Percentiles rank a stretch among this genome's conserved stretches.
Evolutionary conservation across 1,284 basidiomycete genomes (phyloP).

Genomic region (Ceratobasidium sp.): DNA sequence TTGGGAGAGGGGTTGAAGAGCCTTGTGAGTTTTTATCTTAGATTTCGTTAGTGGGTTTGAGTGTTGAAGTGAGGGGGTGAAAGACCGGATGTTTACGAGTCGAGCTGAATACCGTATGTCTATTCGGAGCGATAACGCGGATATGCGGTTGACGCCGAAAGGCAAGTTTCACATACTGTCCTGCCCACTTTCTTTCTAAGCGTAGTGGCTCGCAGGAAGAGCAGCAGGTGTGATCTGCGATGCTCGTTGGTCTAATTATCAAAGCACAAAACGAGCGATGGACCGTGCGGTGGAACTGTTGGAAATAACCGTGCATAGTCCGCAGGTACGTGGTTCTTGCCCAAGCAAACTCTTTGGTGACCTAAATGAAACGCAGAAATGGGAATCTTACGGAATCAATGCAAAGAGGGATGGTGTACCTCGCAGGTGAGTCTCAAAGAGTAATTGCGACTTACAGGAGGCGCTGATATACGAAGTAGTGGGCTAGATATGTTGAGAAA

Average conservation of each 20-base stretch:
- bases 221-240: constrained; percentile 73
- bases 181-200: constrained; percentile 11
- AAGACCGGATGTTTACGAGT: constrained; percentile 94
- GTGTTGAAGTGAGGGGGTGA: constrained; percentile 34
- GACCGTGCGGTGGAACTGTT: constrained; percentile 67
- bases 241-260: constrained; percentile 72
- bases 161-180: constrained; percentile 61
- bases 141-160: constrained; percentile 81
- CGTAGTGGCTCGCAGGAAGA: constrained; percentile 60
- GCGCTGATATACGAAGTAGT: constrained; percentile 59
- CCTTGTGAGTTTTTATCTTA: constrained; percentile 71
- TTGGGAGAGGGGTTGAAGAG: constrained; percentile 89
- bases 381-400: constrained; percentile 70
- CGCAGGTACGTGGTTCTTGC: constrained; percentile 66
- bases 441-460: not conserved
- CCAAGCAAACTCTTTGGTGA: not conserved
- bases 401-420: constrained; percentile 72
- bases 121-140: constrained; percentile 89
- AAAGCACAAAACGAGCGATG: constrained; percentile 66
- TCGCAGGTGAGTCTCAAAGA: constrained; percentile 64
- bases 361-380: constrained; percentile 62
- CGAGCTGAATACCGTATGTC: constrained; percentile 91
- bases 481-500: constrained; percentile 83
- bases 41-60: not conserved
- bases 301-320: constrained; percentile 66